Evolutionary conservation across 768 basidiomycete genomes (phyloP), one percentile per base, ranked within the genome.

Genomic region (Termitomyces eurrhizus): DNA sequence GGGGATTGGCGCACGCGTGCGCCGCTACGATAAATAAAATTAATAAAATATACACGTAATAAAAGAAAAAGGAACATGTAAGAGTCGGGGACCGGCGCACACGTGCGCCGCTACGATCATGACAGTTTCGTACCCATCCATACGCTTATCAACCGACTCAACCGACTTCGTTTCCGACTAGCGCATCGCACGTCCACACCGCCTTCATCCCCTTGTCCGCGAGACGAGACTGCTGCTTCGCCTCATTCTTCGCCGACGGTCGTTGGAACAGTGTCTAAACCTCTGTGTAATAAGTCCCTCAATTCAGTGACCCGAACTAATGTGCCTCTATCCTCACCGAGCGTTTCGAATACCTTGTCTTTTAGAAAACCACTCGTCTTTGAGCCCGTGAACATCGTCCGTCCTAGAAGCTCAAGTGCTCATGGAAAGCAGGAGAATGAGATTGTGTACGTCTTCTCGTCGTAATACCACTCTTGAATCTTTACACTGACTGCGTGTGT

Each of bases 241-340:
- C 59, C 49, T n/a, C 41, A 35, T 24, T 56, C 49, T 7, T 61
- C 60, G 11, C 60, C 55, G n/a, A 61, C 60, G 16, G 55, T 61
- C 4, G 60, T 61, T 13, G 60, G 60, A 24, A 61, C 60, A 4
- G 33, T 5, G 1, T 52, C 32, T 7, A 57, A 57, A 36, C 44
- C 63, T 13, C 37, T 59, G 11, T 46, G 29, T 2, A 59, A 58
- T 13, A 49, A 49, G 16, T 5, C 51, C 4, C 53, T 64, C 21
- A 53, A 64, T 16, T 63, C 62, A 0, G 55, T 52, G 6, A 41
- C 33, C 1, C 62, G 35, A 32, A 21, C 41, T 0, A 59, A 62
- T 13, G 42, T 58, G 3, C 65, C 69, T 11, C 66, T 68, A 8
- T 65, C 65, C 42, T 72, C 73, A 1, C 71, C 72, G 13, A 66